Evolutionary conservation across 2,329 filamentous ascomycete genomes (phyloP), one percentile per base, ranked within the genome.

Genomic region (Pestalotiopsis sp.): DNA sequence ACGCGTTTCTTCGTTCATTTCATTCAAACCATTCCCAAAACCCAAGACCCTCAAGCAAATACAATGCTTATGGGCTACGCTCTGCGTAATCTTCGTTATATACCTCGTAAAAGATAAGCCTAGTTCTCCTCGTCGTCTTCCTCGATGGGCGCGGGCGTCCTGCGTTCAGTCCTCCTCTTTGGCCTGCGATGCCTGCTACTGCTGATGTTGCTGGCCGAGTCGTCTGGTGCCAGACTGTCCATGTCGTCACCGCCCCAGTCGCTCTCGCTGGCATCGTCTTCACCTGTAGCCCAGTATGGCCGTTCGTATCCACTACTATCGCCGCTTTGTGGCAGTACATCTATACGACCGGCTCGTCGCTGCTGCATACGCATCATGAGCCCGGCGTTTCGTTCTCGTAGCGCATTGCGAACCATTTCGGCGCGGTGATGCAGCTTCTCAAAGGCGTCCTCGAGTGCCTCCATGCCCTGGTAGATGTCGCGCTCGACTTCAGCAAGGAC

Each of bases 391-490:
- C 95, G 92, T 77, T 96, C 92, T 5, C 95, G 91, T 4, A 98
- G 85, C 0, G 91, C 89, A 25, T 89, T 90, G 4, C 95, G 91
- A 17, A 98, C 93, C 20, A 86, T 80, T 81, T 98, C 94, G 2
- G 95, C 95, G 75, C 91, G 92, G 72, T 90, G 88, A 77, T 98
- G 95, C n/a, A 98, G 85, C 36, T 89, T 90, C 81, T 98, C 95
- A 74, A 98, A 98, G 0, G 95, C 94, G 76, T 98, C 94, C 80
- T 98, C 95, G 27, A 98, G 87, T 0, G 90, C 91, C 81, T 98
- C 95, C 95, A 98, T 98, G 70, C 95, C 93, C 41, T 90, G 87
- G 81, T 95, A 98, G 68, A 98, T 97, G 76, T 97, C 94, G 6
- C 94, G 90, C 80, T 98, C 95, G 52, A 98, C 91, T 80, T 98